Conservation (phyloP, 306 rosid species). For the Mimosa pudica region DNA sequence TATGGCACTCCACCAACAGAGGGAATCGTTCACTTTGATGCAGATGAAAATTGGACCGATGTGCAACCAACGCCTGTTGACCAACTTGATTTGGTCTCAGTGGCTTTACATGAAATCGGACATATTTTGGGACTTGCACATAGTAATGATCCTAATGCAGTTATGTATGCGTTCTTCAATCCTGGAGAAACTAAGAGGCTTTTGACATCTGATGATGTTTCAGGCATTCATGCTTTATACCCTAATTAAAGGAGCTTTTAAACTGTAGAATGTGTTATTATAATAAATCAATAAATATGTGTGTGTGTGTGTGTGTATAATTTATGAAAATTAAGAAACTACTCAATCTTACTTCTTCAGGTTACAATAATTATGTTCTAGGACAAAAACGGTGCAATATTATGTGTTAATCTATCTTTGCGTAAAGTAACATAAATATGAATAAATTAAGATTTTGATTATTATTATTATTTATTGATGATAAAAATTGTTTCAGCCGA, state of each 20-base stretch:
- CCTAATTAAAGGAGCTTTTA: not conserved
- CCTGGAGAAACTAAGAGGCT: not conserved
- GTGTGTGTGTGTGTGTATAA: too few species aligned
- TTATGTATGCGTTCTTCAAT: not conserved
- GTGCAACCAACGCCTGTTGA: fast-evolving
- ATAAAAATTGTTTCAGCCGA: too few species aligned
- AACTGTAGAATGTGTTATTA: too few species aligned
- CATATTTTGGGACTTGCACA: conserved; percentile 39
- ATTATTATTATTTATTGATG: too few species aligned
- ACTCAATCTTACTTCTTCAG: too few species aligned
- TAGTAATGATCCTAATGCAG: not conserved
- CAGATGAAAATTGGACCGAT: conserved; percentile 18
- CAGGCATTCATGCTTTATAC: not conserved
- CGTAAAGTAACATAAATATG: too few species aligned
- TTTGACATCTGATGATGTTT: not conserved
- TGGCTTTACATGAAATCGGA: conserved; percentile 37
- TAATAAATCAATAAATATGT: too few species aligned
- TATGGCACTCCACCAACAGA: not conserved
- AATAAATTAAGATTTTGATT: too few species aligned
- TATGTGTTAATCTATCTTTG: too few species aligned
- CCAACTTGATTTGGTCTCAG: not conserved
- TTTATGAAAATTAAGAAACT: too few species aligned
- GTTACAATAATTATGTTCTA: too few species aligned
- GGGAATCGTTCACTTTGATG: conserved; percentile 23
- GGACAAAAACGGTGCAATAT: too few species aligned